Evolutionary conservation across 345 rosid genomes (phyloP).

Genomic region (Diplotaxis tenuifolia): DNA sequence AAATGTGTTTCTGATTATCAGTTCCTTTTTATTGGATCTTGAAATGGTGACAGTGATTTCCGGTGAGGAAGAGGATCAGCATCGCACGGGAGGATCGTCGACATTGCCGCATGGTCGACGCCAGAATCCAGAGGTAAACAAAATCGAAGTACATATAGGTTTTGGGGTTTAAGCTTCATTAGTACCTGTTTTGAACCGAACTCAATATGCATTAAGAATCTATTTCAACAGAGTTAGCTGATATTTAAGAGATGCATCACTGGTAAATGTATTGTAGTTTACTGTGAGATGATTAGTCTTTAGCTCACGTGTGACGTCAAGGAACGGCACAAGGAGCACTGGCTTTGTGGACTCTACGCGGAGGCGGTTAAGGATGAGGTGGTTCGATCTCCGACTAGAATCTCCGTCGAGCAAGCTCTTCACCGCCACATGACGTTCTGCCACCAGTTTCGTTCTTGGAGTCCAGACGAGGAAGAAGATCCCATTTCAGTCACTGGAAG

Average conservation of each 20-base stretch:
- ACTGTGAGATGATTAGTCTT: neutral
- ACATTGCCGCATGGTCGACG: conserved; percentile 3
- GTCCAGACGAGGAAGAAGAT: too few species aligned
- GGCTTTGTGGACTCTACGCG: too few species aligned
- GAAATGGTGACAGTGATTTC: conserved; percentile 56
- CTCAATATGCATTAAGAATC: neutral
- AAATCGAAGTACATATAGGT: neutral
- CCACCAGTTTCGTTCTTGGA: too few species aligned
- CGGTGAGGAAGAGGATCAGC: conserved; percentile 44
- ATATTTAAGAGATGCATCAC: too few species aligned
- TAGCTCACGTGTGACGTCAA: too few species aligned
- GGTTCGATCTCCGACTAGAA: too few species aligned
- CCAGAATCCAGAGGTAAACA: conserved; percentile 28
- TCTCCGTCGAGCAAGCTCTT: too few species aligned
- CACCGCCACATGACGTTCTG: too few species aligned
- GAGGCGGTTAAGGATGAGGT: too few species aligned
- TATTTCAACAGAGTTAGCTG: neutral
- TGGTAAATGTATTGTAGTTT: neutral
- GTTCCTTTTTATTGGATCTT: too few species aligned
- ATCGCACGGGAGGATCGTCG: conserved; percentile 24
- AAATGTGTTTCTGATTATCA: neutral
- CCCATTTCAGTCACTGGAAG: too few species aligned
- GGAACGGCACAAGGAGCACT: too few species aligned
- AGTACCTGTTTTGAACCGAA: neutral
- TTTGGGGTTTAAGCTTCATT: neutral